A percentile compares a stretch with the other conserved stretches of the same genome.
Conservation (phyloP, 352 stramenopile genomes). For the Vaucheria bursata region DNA sequence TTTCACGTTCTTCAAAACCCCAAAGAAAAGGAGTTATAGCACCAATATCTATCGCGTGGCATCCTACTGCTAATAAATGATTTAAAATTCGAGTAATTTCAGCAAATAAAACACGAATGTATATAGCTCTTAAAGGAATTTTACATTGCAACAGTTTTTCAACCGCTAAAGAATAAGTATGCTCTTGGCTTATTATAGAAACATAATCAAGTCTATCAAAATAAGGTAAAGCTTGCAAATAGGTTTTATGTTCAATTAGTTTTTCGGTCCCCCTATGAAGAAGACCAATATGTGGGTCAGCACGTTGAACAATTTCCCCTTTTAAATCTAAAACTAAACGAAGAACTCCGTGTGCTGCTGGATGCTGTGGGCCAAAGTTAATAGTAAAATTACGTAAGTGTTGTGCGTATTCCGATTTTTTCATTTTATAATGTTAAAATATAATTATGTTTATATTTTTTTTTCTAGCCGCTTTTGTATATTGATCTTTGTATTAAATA, state of each 20-base stretch:
- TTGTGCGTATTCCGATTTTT: neutral
- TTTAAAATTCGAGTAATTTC: constrained; percentile 49
- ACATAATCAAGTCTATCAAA: too few species aligned
- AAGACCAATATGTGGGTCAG: constrained; percentile 53
- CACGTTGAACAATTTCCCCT: constrained; percentile 49
- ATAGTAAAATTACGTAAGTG: constrained; percentile 53
- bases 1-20: constrained; percentile 51
- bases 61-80: constrained; percentile 45
- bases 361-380: constrained; percentile 56
- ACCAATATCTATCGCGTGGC: constrained; percentile 43
- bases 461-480: too few species aligned
- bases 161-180: too few species aligned
- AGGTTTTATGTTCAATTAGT: constrained; percentile 49
- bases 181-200: too few species aligned
- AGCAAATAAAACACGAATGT: constrained; percentile 22
- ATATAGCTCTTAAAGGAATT: neutral
- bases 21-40: constrained; percentile 47
- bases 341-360: constrained; percentile 51
- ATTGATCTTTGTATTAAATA: neutral
- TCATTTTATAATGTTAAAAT: neutral
- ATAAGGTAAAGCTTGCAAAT: too few species aligned
- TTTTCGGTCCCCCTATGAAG: constrained; percentile 51
- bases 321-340: constrained; percentile 52
- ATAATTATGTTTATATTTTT: neutral
- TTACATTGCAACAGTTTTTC: too few species aligned